phyloP scores from a whole-genome alignment of 768 basidiomycete species.

The Lactifluus piperatus region DNA sequence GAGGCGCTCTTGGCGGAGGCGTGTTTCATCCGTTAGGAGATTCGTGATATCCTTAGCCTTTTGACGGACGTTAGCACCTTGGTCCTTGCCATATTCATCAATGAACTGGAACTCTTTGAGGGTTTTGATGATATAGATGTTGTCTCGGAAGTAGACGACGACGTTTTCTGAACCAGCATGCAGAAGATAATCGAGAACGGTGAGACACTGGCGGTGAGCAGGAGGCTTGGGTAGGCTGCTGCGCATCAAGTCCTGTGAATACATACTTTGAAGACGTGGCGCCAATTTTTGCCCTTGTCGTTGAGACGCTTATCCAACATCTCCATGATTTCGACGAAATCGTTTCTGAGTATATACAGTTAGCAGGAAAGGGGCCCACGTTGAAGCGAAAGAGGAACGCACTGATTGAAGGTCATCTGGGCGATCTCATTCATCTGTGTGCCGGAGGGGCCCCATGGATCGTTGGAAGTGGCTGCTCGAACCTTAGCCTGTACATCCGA shows the following conservation, averaged over 20 bases:
- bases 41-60: conserved; percentile 99
- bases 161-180: conserved; percentile 98
- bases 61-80: conserved; percentile 95
- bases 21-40: conserved; percentile 75
- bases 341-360: conserved; percentile 45
- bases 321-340: conserved; percentile 99
- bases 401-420: conserved; percentile 96
- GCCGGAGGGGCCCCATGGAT: conserved; percentile 95
- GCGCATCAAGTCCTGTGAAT: neutral
- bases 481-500: conserved; percentile 94
- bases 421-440: conserved; percentile 99
- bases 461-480: conserved; percentile 93
- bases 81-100: conserved; percentile 94
- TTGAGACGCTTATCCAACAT: conserved; percentile 98
- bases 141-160: conserved; percentile 96
- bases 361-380: neutral
- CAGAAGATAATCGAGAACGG: conserved; percentile 89
- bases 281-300: conserved; percentile 99
- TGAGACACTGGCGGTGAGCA: conserved; percentile 55
- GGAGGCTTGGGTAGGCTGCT: neutral
- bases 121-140: conserved; percentile 96
- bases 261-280: conserved; percentile 94
- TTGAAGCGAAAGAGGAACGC: conserved; percentile 26
- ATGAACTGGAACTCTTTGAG: conserved; percentile 97
- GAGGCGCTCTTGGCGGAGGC: conserved; percentile 79